Evolutionary conservation across 139 green algal genomes (phyloP).

Genomic region (Picochlorum costavermella): DNA sequence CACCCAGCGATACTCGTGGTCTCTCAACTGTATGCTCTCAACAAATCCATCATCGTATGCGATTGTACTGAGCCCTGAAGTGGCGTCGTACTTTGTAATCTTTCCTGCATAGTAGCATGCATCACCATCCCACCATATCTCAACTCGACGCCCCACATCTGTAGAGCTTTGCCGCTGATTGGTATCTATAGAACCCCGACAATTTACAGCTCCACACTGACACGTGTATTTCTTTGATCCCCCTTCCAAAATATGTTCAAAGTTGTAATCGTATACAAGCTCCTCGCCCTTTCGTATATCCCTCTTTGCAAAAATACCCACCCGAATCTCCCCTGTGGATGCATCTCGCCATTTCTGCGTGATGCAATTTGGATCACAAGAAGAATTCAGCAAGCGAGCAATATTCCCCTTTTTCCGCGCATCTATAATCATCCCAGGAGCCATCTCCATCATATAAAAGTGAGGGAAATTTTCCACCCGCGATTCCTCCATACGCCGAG

Average conservation of each 20-base stretch:
- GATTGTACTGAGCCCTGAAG: conserved; percentile 48
- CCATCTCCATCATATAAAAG: conserved; percentile 88
- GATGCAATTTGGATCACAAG: conserved; percentile 82
- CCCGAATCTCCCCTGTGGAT: conserved; percentile 37
- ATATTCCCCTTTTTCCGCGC: conserved; percentile 64
- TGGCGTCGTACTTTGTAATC: conserved; percentile 48
- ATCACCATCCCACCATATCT: conserved; percentile 70
- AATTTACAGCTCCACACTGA: conserved; percentile 73
- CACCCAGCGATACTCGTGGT: conserved; percentile 22
- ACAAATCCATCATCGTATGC: conserved; percentile 65
- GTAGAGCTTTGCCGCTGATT: conserved; percentile 28
- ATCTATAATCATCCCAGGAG: conserved; percentile 66
- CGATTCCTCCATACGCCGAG: conserved; percentile 49
- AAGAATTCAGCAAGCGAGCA: conserved; percentile 75
- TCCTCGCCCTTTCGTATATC: conserved; percentile 63
- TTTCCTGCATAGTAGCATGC: conserved; percentile 56
- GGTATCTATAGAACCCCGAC: conserved; percentile 69
- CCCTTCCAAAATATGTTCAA: conserved; percentile 35
- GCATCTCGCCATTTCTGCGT: conserved; percentile 79
- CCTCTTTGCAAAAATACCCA: conserved; percentile 41
- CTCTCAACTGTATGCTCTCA: conserved; percentile 44
- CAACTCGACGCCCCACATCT: conserved; percentile 36
- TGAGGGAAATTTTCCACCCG: conserved; percentile 44
- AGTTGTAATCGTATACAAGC: conserved; percentile 82
- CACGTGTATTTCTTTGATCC: conserved; percentile 43